Evolutionary conservation across 305 asterid species (phyloP).

Genomic region (Euphrasia arctica): DNA sequence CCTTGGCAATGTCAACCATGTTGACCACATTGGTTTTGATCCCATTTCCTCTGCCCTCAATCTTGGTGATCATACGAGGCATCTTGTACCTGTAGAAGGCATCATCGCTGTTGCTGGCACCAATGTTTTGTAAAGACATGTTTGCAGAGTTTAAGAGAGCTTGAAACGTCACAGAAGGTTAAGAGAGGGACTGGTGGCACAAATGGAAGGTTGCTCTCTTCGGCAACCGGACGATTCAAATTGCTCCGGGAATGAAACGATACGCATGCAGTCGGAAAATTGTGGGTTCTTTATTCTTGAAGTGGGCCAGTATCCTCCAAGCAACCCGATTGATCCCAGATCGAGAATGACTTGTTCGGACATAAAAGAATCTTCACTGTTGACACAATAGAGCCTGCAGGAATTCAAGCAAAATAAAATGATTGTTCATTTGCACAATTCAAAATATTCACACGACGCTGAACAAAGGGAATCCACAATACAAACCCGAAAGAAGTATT

Average conservation of each 20-base stretch:
- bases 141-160: not conserved
- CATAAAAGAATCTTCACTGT: slow-evolving; percentile 29
- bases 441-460: not conserved
- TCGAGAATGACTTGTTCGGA: slow-evolving; percentile 32
- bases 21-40: not conserved
- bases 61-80: not conserved
- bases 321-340: slow-evolving; percentile 32
- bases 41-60: not conserved
- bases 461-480: not conserved
- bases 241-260: slow-evolving; percentile 18
- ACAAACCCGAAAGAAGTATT: not conserved
- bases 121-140: not conserved
- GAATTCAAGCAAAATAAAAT: not conserved
- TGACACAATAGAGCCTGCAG: not conserved
- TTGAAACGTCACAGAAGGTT: not conserved
- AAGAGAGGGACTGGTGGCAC: too few relatives aligned
- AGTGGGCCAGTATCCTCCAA: slow-evolving; percentile 31
- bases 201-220: slow-evolving; percentile 7
- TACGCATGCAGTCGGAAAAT: slow-evolving; percentile 28
- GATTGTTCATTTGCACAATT: not conserved
- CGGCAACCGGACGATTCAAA: slow-evolving; percentile 15
- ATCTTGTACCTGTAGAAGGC: not conserved
- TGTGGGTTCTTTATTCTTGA: slow-evolving; percentile 22
- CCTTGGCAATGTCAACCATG: not conserved
- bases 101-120: slow-evolving; percentile 2